Evolutionary conservation across 1,284 basidiomycete genomes (phyloP), one percentile per base, ranked within the genome.

Genomic region (Filobasidium uniguttulatum): DNA sequence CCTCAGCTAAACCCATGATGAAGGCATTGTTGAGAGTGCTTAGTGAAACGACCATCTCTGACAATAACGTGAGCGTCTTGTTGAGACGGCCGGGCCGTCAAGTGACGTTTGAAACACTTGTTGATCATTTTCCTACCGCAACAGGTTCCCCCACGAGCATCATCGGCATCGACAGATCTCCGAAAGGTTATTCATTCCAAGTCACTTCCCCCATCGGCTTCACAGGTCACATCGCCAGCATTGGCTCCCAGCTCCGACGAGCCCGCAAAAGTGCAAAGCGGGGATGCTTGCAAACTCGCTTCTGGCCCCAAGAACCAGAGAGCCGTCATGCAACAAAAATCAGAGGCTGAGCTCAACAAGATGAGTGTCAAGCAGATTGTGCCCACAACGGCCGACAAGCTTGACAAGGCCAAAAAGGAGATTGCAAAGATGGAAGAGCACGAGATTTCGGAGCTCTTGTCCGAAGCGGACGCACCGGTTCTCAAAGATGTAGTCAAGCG

Each of bases 1-100:
- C 3, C 25, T 25, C 30, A 49, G 38, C 38, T 17, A 49, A 49
- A 35, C 48, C 48, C 14, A 36, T 49, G 35, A 49, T 49, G 48
- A 49, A 49, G 41, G 28, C 48, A 8, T 33, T 49, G 20, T 17
- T 44, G 5, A 26, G 48, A 10, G 48, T 49, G 23, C 26, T 49
- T 7, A 38, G 48, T n/a, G 48, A 49, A 26, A 28, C 46, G 4
- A 47, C 3, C 26, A 34, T 49, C 30, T 28, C 45, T 22, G 22
- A 40, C 38, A 49, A 49, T n/a, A n/a, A n/a, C n/a, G n/a, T n/a
- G n/a, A n/a, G n/a, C 20, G 41, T 26, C 9, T 9, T 19, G 19
- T 38, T 38, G 37, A 38, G 9, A 19, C 10, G 9, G 19, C 14
- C 9, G 20, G 10, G 10, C 37, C 37, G 19, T 20, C 37, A 9